Evolutionary conservation across 78 protist genomes (phyloP).

Genomic region (slime mould (Dictyostelium discoideum)): DNA sequence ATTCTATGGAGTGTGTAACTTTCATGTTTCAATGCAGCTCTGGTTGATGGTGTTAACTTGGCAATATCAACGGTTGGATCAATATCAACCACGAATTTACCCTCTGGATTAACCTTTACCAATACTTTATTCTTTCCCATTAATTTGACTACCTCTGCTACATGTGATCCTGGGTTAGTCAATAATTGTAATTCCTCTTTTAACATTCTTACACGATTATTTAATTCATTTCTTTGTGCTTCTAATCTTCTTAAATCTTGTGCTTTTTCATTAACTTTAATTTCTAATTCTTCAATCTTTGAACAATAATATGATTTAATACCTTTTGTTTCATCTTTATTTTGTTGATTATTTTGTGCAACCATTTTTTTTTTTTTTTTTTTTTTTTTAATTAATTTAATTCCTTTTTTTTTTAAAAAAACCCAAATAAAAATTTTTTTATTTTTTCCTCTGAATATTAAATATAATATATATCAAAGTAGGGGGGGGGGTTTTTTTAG

Average conservation of each 20-base stretch:
- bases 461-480: background rate
- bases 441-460: background rate
- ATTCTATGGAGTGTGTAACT: slow-evolving; percentile 95
- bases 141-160: slow-evolving; percentile 98
- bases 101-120: slow-evolving; percentile 98
- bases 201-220: slow-evolving; percentile 95
- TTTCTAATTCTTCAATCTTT: slow-evolving; percentile 79
- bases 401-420: background rate
- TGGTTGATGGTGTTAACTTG: slow-evolving; percentile 87
- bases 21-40: slow-evolving; percentile 97
- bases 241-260: slow-evolving; percentile 95
- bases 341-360: background rate
- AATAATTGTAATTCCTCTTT: slow-evolving; percentile 96
- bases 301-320: slow-evolving; percentile 74
- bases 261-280: slow-evolving; percentile 81
- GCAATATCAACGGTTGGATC: slow-evolving; percentile 93
- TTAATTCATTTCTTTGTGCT: slow-evolving; percentile 98
- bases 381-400: too few species aligned
- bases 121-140: slow-evolving; percentile 97
- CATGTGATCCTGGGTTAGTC: slow-evolving; percentile 97
- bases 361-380: background rate
- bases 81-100: slow-evolving; percentile 98
- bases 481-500: too few species aligned
- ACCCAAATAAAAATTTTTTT: too few species aligned
- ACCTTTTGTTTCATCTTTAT: slow-evolving; percentile 77